Base-by-base conservation (phyloP, 1,139 yeast species). In the Blastobotrys aristatus region DNA sequence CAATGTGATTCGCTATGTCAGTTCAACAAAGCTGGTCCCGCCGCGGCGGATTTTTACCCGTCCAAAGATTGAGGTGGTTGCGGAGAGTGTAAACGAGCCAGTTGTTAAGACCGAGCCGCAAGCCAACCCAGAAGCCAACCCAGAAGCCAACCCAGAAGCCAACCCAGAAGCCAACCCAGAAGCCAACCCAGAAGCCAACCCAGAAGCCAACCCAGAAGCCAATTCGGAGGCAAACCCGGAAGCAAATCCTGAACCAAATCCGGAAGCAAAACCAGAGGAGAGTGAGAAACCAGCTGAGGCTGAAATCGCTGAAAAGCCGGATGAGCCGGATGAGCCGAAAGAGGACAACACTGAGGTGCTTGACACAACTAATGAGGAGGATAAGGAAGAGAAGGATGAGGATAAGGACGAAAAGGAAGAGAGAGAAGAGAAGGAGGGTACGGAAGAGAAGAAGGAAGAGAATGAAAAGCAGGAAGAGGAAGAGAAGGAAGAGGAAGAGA, bases 1-100 rank as follows among this genome's bases (percentile, higher is more conserved):
- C 1, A 74, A 83, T 49, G 78, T 82, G 6, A 61, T 86, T 14
- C 68, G 87, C 44, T 69, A 75, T 40, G 61, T 68, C 7, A 75
- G 82, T 44, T 59, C 64, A 3, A 56, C 67, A 4, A 55, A 56
- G 33, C 43, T 61, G 17, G 53, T 60, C 2, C 62, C 64, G 4
- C 63, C 64, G 2, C 40, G 54, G 29, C 43, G 60, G 21, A 49
- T 57, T 7, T 57, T 51, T 43, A 51, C 51, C 2, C 50, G 60
- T n/a, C 55, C 54, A 5, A 45, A 49, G 30, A 40, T 55, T 26
- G 57, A 49, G 33, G 54, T 44, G 37, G 41, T 48, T 17, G n/a
- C n/a, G n/a, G n/a, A n/a, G n/a, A n/a, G n/a, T 11, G 38, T 30
- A n/a, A n/a, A n/a, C 17, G 29, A 43, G 33, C 14, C 21, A 4